Percentiles rank a stretch among this genome's conserved stretches.
Conservation (phyloP, 1,139 yeast genomes). For the Diutina ranongensis region DNA sequence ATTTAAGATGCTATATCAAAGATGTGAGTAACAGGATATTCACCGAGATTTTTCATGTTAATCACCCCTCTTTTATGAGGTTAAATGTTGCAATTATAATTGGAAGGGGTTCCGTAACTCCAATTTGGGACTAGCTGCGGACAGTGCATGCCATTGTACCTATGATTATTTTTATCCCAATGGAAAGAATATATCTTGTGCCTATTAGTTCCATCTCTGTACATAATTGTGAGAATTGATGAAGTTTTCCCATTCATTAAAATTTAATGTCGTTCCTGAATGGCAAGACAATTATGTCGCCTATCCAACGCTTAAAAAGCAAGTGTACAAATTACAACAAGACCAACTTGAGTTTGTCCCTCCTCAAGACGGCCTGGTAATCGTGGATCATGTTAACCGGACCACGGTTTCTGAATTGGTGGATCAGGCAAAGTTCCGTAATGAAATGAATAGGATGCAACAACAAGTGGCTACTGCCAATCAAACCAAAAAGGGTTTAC, state of each 20-base stretch:
- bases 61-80: no score
- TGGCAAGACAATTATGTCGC: conserved; percentile 63
- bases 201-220: no score
- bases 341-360: conserved; percentile 17
- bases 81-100: no score
- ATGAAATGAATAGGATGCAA: background rate
- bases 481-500: background rate
- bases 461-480: background rate
- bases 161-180: background rate
- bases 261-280: conserved; percentile 73
- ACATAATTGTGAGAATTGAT: conserved; percentile 16
- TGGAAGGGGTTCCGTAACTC: no score
- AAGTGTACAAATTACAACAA: conserved; percentile 38
- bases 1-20: no score
- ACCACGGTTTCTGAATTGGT: conserved; percentile 20
- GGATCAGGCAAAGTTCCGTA: conserved; percentile 11
- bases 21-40: no score
- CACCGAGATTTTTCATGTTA: no score
- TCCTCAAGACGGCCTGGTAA: conserved; percentile 18
- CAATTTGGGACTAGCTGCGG: no score
- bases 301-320: conserved; percentile 52
- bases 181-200: background rate
- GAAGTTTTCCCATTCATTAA: conserved; percentile 68
- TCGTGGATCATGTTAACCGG: conserved; percentile 10
- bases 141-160: no score